Evolutionary conservation across 2,329 filamentous ascomycete genomes (phyloP).

Genomic region (Paradendryphiella salina): DNA sequence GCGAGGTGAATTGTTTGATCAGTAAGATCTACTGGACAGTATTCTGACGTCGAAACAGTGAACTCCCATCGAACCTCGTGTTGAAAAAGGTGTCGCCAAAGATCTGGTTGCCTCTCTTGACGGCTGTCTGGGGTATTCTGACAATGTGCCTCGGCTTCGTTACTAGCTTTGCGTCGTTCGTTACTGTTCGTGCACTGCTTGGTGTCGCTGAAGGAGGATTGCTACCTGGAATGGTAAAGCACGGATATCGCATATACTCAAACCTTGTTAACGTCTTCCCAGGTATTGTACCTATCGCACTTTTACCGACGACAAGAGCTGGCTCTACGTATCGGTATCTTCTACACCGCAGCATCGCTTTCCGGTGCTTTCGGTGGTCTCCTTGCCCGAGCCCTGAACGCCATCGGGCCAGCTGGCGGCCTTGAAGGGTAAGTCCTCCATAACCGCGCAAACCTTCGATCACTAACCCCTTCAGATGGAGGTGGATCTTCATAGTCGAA

Average conservation of each 20-base stretch:
- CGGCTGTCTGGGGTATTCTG: constrained; percentile 61
- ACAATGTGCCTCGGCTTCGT: constrained; percentile 63
- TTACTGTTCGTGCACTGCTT: constrained; percentile 63
- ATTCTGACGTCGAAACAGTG: constrained; percentile 47
- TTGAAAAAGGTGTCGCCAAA: constrained; percentile 64
- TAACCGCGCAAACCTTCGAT: too few relatives aligned
- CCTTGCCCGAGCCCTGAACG: constrained; percentile 62
- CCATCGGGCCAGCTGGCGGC: constrained; percentile 60
- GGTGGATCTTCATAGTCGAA: constrained; percentile 67
- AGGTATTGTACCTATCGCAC: constrained; percentile 62
- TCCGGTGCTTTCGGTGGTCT: constrained; percentile 67
- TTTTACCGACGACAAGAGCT: constrained; percentile 65
- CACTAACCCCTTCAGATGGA: constrained; percentile 47
- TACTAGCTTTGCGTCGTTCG: constrained; percentile 59
- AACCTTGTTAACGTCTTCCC: not conserved
- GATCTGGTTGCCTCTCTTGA: constrained; percentile 63
- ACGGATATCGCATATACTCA: not conserved
- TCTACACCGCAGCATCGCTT: constrained; percentile 68
- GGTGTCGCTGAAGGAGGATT: constrained; percentile 67
- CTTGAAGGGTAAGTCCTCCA: constrained; percentile 47
- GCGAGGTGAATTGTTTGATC: constrained; percentile 50
- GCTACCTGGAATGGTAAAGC: constrained; percentile 64
- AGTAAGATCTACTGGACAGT: not conserved
- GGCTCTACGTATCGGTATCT: constrained; percentile 66
- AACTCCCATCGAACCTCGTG: constrained; percentile 66